Percentiles rank a stretch among this genome's conserved stretches.
These are phyloP conservation scores for Populus tomentosa DNA, from an alignment of 441 rosid species.

Conservation along the genomic window DNA sequence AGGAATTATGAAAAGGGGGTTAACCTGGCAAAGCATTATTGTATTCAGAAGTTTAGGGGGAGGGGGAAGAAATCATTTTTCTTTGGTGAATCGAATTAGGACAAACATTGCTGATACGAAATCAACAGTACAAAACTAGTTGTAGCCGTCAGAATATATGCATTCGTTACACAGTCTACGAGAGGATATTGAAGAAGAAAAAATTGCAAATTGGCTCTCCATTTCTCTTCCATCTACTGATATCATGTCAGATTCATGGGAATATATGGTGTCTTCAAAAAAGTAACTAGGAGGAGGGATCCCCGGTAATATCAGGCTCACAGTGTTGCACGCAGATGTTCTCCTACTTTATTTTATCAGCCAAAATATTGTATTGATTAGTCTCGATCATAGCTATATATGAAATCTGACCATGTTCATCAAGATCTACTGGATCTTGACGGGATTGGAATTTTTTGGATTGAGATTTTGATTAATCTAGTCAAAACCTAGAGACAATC, in stretches of 20 bases:
- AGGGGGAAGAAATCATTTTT: not conserved
- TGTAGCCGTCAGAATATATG: conserved; percentile 10
- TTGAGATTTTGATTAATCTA: too few species aligned
- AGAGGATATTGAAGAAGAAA: not conserved
- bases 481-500: too few species aligned
- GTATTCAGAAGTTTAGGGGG: not conserved
- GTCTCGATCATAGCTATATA: too few species aligned
- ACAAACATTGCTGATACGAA: conserved; percentile 12
- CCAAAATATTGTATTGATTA: not conserved
- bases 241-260: not conserved
- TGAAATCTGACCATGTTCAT: too few species aligned
- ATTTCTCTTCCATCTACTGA: not conserved
- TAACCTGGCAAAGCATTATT: not conserved
- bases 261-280: conserved; percentile 9
- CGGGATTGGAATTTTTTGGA: too few species aligned
- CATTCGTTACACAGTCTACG: not conserved
- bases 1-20: not conserved
- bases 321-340: not conserved
- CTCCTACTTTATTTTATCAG: not conserved
- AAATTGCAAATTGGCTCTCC: not conserved
- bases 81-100: not conserved
- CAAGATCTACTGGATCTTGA: too few species aligned
- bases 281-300: not conserved
- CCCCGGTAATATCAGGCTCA: not conserved
- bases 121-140: not conserved